Evolutionary conservation across 768 basidiomycete genomes (phyloP), one percentile per base, ranked within the genome.

Genomic region (Cytidiella melzeri): DNA sequence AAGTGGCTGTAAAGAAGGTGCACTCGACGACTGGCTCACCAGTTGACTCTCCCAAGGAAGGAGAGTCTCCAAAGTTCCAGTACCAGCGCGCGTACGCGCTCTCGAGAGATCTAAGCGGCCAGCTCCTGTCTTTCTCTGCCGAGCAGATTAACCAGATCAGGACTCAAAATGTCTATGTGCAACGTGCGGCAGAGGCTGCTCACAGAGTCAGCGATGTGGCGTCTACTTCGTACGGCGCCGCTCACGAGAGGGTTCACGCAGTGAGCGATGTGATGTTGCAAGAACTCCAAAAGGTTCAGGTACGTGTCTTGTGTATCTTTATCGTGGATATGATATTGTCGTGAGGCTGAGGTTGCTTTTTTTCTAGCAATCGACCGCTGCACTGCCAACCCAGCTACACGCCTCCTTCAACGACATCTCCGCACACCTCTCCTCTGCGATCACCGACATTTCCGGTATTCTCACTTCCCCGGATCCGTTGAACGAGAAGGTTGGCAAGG

Each of bases 81-180:
- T 87, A 87, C 59, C 85, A 87, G 62, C 86, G 88, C 41, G 86
- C 77, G 41, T 71, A 78, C 53, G 71, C 73, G 30, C 75, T 92
- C 44, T 83, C 86, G 26, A 76, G 73, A 57, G 77, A 78, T 37
- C 70, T 88, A 52, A 74, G 73, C 52, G 80, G 80, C 55, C 77
- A 83, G 58, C 58, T 88, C 39, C 76, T 75, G 52, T 76, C 70
- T 24, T 84, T 83, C 61, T 84, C 87, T 3, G 72, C 75, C 45
- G 83, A 87, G 54, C 87, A 88, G 58, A 64, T 87, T 59, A 84
- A 80, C 51, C 78, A 85, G 53, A 66, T 88, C 37, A 82, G 83
- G 57, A 69, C 72, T 15, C 87, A 89, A 56, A 84, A 70, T 50
- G 73, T 67, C 42, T 64, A 87, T 40, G 75, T 86, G 81, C 83